Evolutionary conservation across 805 yeast species (phyloP).

Genomic region (Diddensiella santjacobensis): DNA sequence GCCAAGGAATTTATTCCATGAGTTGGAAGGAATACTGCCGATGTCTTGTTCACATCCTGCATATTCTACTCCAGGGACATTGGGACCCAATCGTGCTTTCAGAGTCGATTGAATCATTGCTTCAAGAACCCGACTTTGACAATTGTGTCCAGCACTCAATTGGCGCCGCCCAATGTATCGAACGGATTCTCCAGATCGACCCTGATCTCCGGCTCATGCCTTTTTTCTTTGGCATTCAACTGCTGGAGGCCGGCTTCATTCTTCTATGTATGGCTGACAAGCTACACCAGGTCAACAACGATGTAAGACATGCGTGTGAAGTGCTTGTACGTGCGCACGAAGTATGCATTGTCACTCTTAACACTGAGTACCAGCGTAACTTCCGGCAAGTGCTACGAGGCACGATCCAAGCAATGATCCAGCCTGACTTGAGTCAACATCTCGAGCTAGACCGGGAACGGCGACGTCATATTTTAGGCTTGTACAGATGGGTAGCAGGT

Average conservation of each 20-base stretch:
- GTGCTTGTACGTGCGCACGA: conserved; percentile 32
- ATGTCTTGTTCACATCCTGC: conserved; percentile 25
- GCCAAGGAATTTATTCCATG: background rate
- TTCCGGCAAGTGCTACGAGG: conserved; percentile 30
- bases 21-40: conserved; percentile 22
- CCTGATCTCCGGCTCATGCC: conserved; percentile 28
- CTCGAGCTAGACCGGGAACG: conserved; percentile 8
- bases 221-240: conserved; percentile 29
- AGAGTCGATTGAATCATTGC: conserved; percentile 21
- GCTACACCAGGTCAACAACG: conserved; percentile 18
- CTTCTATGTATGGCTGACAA: conserved; percentile 26
- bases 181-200: conserved; percentile 25
- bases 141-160: conserved; percentile 26
- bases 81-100: conserved; percentile 30
- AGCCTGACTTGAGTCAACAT: background rate
- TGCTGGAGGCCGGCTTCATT: conserved; percentile 28
- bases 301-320: conserved; percentile 28
- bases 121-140: conserved; percentile 21
- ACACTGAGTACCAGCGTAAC: conserved; percentile 32
- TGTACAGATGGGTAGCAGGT: conserved; percentile 13
- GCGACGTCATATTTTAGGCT: conserved; percentile 10
- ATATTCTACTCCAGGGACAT: conserved; percentile 25
- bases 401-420: conserved; percentile 20
- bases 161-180: conserved; percentile 24
- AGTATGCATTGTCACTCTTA: conserved; percentile 32